These are phyloP conservation scores for Nematodospora anomalae DNA, from an alignment of 1,139 yeast species.

Conservation along the genomic window DNA sequence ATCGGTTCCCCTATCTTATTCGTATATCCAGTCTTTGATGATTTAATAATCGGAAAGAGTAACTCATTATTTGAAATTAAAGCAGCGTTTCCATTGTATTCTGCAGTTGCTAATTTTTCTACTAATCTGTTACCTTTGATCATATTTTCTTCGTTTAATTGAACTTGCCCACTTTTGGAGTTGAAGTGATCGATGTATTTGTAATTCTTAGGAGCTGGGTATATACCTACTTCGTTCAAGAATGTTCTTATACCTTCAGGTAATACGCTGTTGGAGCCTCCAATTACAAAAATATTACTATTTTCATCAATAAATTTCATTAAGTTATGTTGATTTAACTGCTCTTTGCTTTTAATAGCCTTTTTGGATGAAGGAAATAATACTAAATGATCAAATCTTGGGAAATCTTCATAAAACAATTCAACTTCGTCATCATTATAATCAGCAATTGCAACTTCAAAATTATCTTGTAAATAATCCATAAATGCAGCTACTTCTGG, in stretches of 20 bases:
- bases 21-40: slow-evolving; percentile 69
- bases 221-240: slow-evolving; percentile 79
- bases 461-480: slow-evolving; percentile 22
- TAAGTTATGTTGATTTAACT: slow-evolving; percentile 33
- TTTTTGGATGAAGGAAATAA: slow-evolving; percentile 43
- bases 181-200: slow-evolving; percentile 65
- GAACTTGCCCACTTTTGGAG: slow-evolving; percentile 25
- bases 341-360: slow-evolving; percentile 30
- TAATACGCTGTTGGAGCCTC: slow-evolving; percentile 26
- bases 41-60: slow-evolving; percentile 68
- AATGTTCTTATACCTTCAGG: slow-evolving; percentile 70
- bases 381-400: slow-evolving; percentile 33
- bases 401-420: slow-evolving; percentile 26
- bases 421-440: slow-evolving; percentile 29
- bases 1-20: slow-evolving; percentile 38
- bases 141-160: slow-evolving; percentile 26
- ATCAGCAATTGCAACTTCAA: slow-evolving; percentile 25
- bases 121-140: slow-evolving; percentile 24
- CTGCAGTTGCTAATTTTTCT: slow-evolving; percentile 17
- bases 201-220: slow-evolving; percentile 78
- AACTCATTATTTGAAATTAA: slow-evolving; percentile 52
- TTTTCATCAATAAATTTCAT: slow-evolving; percentile 58
- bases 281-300: slow-evolving; percentile 71
- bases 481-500: slow-evolving; percentile 23
- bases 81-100: slow-evolving; percentile 44